Evolutionary conservation across 208 protist genomes (phyloP).

Genomic region (Leishmania tropica): DNA sequence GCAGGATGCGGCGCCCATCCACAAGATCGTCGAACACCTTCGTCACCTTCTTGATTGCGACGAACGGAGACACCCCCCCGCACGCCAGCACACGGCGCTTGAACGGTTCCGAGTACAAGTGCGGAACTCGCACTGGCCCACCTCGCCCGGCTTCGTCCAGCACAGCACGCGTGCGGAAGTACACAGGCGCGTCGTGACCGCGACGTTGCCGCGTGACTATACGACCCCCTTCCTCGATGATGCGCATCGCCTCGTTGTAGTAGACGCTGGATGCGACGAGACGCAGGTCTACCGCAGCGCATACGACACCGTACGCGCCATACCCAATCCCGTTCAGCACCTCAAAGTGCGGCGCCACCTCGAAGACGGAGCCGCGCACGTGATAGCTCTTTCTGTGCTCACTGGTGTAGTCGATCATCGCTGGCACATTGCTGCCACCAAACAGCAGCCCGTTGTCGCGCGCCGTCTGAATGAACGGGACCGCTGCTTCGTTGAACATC

Average conservation of each 20-base stretch:
- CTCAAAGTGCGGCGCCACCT: slow-evolving; percentile 71
- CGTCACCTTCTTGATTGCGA: slow-evolving; percentile 97
- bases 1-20: slow-evolving; percentile 94
- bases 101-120: slow-evolving; percentile 41
- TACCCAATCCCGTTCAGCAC: slow-evolving; percentile 60
- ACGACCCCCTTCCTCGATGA: slow-evolving; percentile 40
- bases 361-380: slow-evolving; percentile 50
- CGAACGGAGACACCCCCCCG: slow-evolving; percentile 45
- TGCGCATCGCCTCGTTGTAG: slow-evolving; percentile 35
- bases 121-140: slow-evolving; percentile 26
- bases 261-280: slow-evolving; percentile 40
- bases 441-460: slow-evolving; percentile 34
- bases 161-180: slow-evolving; percentile 19
- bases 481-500: slow-evolving; percentile 30
- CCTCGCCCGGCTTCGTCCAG: slow-evolving; percentile 4
- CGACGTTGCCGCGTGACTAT: slow-evolving; percentile 21
- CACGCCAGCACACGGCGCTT: slow-evolving; percentile 21
- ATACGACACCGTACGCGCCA: slow-evolving; percentile 81
- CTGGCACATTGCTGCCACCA: slow-evolving; percentile 17
- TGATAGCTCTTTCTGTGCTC: slow-evolving; percentile 55
- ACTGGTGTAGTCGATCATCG: slow-evolving; percentile 18
- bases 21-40: slow-evolving; percentile 93
- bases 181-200: slow-evolving; percentile 20
- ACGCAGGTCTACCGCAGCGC: slow-evolving; percentile 62
- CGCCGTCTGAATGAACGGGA: slow-evolving; percentile 29